A percentile compares a stretch with the other conserved stretches of the same genome.
Evolutionary conservation across 768 basidiomycete genomes (phyloP).

Genomic region (Phylloporus sp.): DNA sequence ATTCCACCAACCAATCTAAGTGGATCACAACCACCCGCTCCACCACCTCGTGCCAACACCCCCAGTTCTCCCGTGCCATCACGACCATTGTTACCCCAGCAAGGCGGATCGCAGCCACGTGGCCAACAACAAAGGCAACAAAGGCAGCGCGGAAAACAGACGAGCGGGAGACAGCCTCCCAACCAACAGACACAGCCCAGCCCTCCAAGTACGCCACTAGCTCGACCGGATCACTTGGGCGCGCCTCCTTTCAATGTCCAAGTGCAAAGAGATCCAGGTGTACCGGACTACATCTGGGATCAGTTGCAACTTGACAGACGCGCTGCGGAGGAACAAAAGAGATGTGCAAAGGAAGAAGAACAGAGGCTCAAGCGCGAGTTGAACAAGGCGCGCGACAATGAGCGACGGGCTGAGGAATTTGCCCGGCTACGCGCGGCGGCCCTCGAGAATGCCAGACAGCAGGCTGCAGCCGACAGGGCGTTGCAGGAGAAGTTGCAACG

Average conservation of each 20-base stretch:
- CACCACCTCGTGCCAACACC: conserved; percentile 1
- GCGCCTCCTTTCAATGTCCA: not conserved
- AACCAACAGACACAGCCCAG: conserved; percentile 3
- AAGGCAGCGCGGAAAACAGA: conserved; percentile 1
- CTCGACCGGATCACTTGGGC: not conserved
- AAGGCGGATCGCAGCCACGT: not conserved
- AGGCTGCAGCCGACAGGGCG: conserved; percentile 15
- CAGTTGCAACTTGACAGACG: conserved; percentile 41
- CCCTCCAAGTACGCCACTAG: not conserved
- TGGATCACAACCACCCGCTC: conserved; percentile 10
- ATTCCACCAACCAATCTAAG: not conserved
- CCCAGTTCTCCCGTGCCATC: not conserved
- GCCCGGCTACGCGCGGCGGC: conserved; percentile 17
- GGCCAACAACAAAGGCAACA: not conserved
- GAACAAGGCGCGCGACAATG: conserved; percentile 14
- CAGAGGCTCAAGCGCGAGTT: conserved; percentile 15
- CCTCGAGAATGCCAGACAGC: conserved; percentile 16
- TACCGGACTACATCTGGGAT: conserved; percentile 49
- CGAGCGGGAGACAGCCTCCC: not conserved
- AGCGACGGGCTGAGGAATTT: conserved; percentile 16
- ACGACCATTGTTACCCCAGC: conserved; percentile 1
- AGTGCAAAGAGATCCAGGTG: conserved; percentile 44
- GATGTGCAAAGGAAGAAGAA: conserved; percentile 17
- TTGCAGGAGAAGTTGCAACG: conserved; percentile 24
- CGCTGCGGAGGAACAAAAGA: conserved; percentile 19